Evolutionary conservation across 2,329 filamentous ascomycete genomes (phyloP).

Genomic region (Aspergillus amoenus): DNA sequence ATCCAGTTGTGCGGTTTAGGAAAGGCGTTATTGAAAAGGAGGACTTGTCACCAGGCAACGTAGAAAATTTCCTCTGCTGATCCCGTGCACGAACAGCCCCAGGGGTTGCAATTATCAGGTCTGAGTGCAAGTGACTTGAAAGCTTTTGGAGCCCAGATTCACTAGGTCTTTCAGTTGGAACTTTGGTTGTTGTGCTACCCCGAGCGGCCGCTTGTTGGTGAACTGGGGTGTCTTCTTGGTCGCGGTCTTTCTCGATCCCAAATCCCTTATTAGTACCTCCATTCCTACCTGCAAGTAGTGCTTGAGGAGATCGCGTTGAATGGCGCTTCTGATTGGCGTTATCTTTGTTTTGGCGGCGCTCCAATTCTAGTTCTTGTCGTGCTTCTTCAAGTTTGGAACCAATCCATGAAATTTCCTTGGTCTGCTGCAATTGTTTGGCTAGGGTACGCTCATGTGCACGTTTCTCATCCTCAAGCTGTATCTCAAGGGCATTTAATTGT

Average conservation of each 20-base stretch:
- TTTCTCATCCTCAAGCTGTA: slow-evolving; percentile 80
- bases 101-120: slow-evolving; percentile 52
- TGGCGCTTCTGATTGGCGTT: slow-evolving; percentile 43
- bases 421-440: slow-evolving; percentile 34
- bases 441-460: slow-evolving; percentile 62
- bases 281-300: slow-evolving; percentile 68
- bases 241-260: slow-evolving; percentile 66
- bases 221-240: slow-evolving; percentile 63
- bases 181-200: slow-evolving; percentile 26
- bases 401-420: slow-evolving; percentile 41
- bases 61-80: slow-evolving; percentile 58
- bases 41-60: slow-evolving; percentile 78
- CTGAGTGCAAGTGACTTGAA: slow-evolving; percentile 39
- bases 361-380: slow-evolving; percentile 45
- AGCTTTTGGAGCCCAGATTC: slow-evolving; percentile 35
- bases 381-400: slow-evolving; percentile 48
- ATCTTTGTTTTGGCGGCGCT: slow-evolving; percentile 44
- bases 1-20: slow-evolving; percentile 70
- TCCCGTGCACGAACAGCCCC: slow-evolving; percentile 51
- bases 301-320: slow-evolving; percentile 61
- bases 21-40: slow-evolving; percentile 93
- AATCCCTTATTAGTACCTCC: slow-evolving; percentile 69
- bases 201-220: slow-evolving; percentile 37
- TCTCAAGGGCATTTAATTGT: slow-evolving; percentile 72
- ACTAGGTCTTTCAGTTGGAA: slow-evolving; percentile 39